A percentile compares a stretch with the other conserved stretches of the same genome.
phyloP scores from a whole-genome alignment of 352 stramenopile genomes.

The Globisporangium iwayamae region DNA sequence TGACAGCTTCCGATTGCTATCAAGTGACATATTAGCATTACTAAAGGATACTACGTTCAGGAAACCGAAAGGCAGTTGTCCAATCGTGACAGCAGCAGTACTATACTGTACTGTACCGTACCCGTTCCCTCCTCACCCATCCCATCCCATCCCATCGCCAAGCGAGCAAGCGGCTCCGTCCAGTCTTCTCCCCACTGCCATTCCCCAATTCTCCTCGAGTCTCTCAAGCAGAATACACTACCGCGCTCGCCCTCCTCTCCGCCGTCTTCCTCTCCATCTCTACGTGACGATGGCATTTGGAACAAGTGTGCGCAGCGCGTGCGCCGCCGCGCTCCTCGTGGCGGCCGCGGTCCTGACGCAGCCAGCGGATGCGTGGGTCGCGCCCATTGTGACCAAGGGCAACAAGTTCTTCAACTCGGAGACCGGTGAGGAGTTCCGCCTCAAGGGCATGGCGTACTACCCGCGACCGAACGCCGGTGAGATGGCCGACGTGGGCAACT shows the following conservation, averaged over 20 bases:
- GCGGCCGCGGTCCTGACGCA: not conserved
- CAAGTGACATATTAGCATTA: no score
- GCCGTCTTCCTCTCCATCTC: not conserved
- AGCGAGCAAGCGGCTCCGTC: not conserved
- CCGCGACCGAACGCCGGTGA: conserved; percentile 51
- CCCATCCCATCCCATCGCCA: no score
- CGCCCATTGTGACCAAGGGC: conserved; percentile 38
- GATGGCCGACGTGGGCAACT: conserved; percentile 28
- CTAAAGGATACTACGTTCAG: no score
- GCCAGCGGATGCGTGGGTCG: conserved; percentile 12
- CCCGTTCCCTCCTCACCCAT: not conserved
- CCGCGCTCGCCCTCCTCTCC: not conserved
- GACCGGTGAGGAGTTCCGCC: conserved; percentile 44
- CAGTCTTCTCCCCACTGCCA: not conserved
- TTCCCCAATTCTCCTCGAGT: conserved; percentile 11
- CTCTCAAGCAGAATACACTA: conserved; percentile 9
- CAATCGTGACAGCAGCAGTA: not conserved
- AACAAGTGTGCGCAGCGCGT: conserved; percentile 3
- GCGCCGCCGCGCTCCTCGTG: not conserved
- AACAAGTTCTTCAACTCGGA: conserved; percentile 66
- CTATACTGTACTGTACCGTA: no score
- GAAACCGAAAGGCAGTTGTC: not conserved
- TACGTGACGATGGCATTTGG: conserved; percentile 10
- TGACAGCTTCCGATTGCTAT: no score
- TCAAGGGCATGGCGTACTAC: conserved; percentile 63